These are phyloP conservation scores for Lachnellula willkommii DNA, from an alignment of 2,329 filamentous ascomycete species.

Conservation along the genomic window DNA sequence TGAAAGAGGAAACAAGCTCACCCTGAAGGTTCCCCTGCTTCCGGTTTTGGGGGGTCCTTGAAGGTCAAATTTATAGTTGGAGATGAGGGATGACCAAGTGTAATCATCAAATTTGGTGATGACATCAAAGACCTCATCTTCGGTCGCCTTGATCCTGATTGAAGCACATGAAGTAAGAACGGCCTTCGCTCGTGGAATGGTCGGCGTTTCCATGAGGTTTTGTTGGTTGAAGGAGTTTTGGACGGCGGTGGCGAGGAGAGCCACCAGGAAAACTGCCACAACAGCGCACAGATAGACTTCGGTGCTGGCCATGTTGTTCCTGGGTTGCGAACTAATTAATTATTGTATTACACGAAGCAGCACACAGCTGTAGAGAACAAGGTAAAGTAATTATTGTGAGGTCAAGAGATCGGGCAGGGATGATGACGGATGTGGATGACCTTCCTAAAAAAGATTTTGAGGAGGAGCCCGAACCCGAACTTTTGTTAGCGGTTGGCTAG, in stretches of 20 bases:
- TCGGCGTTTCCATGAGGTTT: constrained; percentile 11
- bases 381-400: too few relatives aligned
- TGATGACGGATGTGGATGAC: not conserved
- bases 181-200: constrained; percentile 10
- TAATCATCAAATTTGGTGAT: constrained; percentile 17
- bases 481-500: not conserved
- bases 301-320: not conserved
- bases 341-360: too few relatives aligned
- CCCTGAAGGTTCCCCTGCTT: constrained; percentile 15
- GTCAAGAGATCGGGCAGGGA: too few relatives aligned
- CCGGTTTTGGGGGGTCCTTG: constrained; percentile 4
- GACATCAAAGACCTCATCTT: not conserved
- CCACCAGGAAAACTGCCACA: not conserved
- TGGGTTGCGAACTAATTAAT: too few relatives aligned
- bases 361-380: too few relatives aligned
- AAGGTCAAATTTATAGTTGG: constrained; percentile 19
- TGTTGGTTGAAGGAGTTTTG: constrained; percentile 2
- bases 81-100: not conserved
- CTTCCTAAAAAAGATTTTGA: not conserved
- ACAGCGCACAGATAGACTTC: not conserved
- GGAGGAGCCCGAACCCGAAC: not conserved
- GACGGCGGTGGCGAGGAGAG: not conserved
- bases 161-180: constrained; percentile 16
- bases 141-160: not conserved
- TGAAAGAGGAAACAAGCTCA: constrained; percentile 3